Evolutionary conservation across 192 early-diverging fungal genomes (phyloP).

Genomic region (Mortierella antarctica): DNA sequence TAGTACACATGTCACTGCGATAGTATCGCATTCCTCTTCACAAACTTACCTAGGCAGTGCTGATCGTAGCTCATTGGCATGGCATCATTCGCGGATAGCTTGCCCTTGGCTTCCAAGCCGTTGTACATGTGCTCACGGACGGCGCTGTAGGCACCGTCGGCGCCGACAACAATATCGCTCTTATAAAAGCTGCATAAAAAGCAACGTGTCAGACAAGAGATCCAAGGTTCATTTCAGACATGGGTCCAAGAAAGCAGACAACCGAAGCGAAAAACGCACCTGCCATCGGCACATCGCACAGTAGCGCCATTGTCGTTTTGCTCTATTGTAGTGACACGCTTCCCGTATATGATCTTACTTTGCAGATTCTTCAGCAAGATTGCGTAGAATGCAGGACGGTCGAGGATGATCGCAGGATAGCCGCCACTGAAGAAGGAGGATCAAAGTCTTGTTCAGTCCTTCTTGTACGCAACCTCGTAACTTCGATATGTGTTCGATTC

Average conservation of each 20-base stretch:
- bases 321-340: slow-evolving; percentile 22
- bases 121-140: slow-evolving; percentile 38
- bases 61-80: slow-evolving; percentile 43
- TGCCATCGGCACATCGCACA: slow-evolving; percentile 46
- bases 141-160: slow-evolving; percentile 40
- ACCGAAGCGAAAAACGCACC: slow-evolving; percentile 10
- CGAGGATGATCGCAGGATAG: slow-evolving; percentile 42
- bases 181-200: slow-evolving; percentile 20
- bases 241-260: background rate
- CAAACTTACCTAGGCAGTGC: slow-evolving; percentile 31
- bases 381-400: slow-evolving; percentile 48
- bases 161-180: slow-evolving; percentile 37
- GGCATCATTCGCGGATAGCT: slow-evolving; percentile 35
- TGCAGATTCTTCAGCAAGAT: slow-evolving; percentile 39
- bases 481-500: background rate
- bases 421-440: slow-evolving; percentile 22
- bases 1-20: background rate
- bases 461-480: background rate
- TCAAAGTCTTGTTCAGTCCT: background rate
- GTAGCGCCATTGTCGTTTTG: slow-evolving; percentile 28
- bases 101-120: slow-evolving; percentile 18
- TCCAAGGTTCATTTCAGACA: too few relatives aligned
- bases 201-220: background rate
- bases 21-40: background rate
- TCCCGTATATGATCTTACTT: slow-evolving; percentile 36